phyloP scores from a whole-genome alignment of 176 grass and related monocot genomes.

The Avena sativa region DNA sequence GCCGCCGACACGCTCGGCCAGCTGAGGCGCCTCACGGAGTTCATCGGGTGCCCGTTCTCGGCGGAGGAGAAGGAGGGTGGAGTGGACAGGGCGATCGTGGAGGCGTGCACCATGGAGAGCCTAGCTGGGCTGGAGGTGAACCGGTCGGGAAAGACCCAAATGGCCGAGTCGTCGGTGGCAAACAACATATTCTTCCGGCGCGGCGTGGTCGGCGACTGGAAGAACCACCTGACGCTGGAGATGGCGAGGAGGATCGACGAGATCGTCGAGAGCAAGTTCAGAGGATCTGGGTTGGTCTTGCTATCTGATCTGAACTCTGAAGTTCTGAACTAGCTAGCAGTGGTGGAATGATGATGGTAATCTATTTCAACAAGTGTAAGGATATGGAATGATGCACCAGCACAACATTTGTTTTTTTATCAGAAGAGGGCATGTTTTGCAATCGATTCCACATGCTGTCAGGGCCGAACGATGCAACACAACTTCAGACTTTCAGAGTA shows the following conservation, averaged over 20 bases:
- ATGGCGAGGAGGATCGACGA: slow-evolving; percentile 11
- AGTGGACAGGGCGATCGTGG: neutral
- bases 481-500: no score
- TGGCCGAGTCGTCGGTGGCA: rapidly evolving
- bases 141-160: neutral
- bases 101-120: slow-evolving; percentile 4
- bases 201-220: slow-evolving; percentile 11
- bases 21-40: neutral
- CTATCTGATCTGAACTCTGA: neutral
- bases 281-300: neutral
- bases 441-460: no score
- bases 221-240: slow-evolving; percentile 15
- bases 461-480: no score
- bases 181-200: slow-evolving; percentile 17
- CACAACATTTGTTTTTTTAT: no score
- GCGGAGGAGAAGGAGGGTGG: neutral
- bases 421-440: no score
- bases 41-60: neutral
- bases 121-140: slow-evolving; percentile 4
- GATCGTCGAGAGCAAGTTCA: neutral
- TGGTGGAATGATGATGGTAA: no score
- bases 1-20: neutral
- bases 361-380: no score
- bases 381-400: no score
- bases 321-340: no score